Evolutionary conservation across 106 monocot species (phyloP).

Genomic region (Ottelia alismoides): DNA sequence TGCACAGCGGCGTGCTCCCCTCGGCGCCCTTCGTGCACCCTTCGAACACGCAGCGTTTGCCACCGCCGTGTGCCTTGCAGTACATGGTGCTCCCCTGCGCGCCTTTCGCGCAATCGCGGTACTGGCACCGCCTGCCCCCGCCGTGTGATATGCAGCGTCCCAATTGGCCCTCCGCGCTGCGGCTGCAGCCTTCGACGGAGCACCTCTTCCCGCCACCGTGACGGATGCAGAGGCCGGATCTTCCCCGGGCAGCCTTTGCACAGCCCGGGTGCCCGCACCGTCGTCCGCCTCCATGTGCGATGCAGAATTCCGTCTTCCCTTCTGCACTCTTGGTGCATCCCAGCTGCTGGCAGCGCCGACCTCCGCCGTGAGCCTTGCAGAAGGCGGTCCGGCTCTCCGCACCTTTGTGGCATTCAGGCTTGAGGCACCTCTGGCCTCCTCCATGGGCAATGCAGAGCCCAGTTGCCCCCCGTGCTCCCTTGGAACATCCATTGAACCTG

Average conservation of each 20-base stretch:
- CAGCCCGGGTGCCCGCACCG: conserved; percentile 44
- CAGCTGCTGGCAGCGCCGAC: conserved; percentile 47
- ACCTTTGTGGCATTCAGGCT: conserved; percentile 73
- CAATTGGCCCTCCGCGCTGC: conserved; percentile 64
- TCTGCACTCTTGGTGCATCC: conserved; percentile 82
- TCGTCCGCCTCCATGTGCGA: conserved; percentile 68
- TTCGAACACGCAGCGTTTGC: conserved; percentile 65
- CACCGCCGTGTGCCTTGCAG: conserved; percentile 85
- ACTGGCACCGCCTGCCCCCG: conserved; percentile 66
- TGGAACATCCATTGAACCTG: conserved; percentile 48
- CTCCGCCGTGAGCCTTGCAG: conserved; percentile 76
- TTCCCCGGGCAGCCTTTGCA: conserved; percentile 53
- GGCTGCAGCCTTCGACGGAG: conserved; percentile 33
- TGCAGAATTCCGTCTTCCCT: conserved; percentile 73
- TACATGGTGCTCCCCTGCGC: conserved; percentile 74
- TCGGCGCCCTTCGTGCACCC: conserved; percentile 78
- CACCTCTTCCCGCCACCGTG: conserved; percentile 81
- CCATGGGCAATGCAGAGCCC: conserved; percentile 84
- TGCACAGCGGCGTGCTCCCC: conserved; percentile 66
- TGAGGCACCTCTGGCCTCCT: conserved; percentile 73
- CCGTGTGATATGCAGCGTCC: conserved; percentile 86
- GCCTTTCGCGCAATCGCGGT: conserved; percentile 33
- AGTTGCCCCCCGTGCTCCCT: conserved; percentile 59
- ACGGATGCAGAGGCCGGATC: conserved; percentile 57
- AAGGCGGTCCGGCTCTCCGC: conserved; percentile 63